A percentile compares a stretch with the other conserved stretches of the same genome.
phyloP scores from a whole-genome alignment of 805 yeast species.

The Zygosaccharomyces siamensis region DNA sequence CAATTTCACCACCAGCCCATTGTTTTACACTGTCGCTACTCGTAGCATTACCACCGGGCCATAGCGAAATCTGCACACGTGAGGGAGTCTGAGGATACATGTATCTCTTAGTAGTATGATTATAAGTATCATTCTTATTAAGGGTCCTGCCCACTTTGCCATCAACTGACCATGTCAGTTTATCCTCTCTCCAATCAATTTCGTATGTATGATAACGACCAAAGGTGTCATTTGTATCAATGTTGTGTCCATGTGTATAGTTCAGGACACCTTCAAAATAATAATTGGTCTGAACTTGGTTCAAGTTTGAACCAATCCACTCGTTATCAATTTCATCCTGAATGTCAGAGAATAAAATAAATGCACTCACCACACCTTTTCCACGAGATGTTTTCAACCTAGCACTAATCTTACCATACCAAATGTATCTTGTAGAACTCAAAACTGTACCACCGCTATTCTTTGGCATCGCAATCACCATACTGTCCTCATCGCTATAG shows the following conservation, averaged over 20 bases:
- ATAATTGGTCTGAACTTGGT: slow-evolving; percentile 66
- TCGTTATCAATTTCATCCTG: slow-evolving; percentile 91
- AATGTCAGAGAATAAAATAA: slow-evolving; percentile 74
- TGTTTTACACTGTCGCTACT: slow-evolving; percentile 60
- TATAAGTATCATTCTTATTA: slow-evolving; percentile 53
- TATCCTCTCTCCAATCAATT: slow-evolving; percentile 77
- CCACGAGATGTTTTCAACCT: slow-evolving; percentile 67
- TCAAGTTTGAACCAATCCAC: slow-evolving; percentile 71
- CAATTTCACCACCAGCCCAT: slow-evolving; percentile 85
- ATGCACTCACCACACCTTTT: slow-evolving; percentile 79
- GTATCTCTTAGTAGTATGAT: slow-evolving; percentile 54
- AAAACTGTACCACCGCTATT: slow-evolving; percentile 71
- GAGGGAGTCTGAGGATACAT: slow-evolving; percentile 71
- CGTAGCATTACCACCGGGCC: slow-evolving; percentile 67
- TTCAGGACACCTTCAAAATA: slow-evolving; percentile 71
- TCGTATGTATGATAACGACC: slow-evolving; percentile 68
- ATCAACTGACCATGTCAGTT: slow-evolving; percentile 66
- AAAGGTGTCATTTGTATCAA: slow-evolving; percentile 45
- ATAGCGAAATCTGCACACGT: slow-evolving; percentile 63
- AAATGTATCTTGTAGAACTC: slow-evolving; percentile 70
- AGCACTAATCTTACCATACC: slow-evolving; percentile 82
- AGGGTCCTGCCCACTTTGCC: slow-evolving; percentile 64
- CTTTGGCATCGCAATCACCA: slow-evolving; percentile 74
- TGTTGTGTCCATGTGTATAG: slow-evolving; percentile 54
- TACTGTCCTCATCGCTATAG: slow-evolving; percentile 47